phyloP scores from a whole-genome alignment of 495 filamentous ascomycete species.

The Neurospora sp. region DNA sequence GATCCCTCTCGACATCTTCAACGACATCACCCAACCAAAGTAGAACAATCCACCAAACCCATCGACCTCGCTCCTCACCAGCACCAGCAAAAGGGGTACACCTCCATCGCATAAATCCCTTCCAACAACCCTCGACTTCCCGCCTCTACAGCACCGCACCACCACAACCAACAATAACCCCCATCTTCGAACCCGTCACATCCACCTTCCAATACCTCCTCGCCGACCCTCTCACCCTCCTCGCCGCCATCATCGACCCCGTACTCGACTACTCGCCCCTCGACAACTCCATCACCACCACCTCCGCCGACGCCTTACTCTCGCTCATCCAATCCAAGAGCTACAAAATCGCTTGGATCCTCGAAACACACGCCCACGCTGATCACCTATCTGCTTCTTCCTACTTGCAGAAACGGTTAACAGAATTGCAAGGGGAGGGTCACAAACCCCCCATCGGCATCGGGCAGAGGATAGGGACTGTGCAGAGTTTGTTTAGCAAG shows the following conservation, averaged over 20 bases:
- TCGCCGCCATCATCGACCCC: conserved; percentile 47
- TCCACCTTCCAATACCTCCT: conserved; percentile 53
- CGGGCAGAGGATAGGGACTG: conserved; percentile 43
- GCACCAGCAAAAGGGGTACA: no score
- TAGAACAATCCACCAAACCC: not conserved
- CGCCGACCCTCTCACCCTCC: conserved; percentile 34
- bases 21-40: not conserved
- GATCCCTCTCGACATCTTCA: not conserved
- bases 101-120: not conserved
- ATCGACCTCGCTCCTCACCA: not conserved
- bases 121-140: no score
- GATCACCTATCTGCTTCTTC: conserved; percentile 48
- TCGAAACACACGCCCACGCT: conserved; percentile 56
- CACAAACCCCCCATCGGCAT: conserved; percentile 36
- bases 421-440: not conserved
- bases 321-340: conserved; percentile 24
- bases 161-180: conserved; percentile 14
- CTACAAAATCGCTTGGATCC: conserved; percentile 38
- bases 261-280: conserved; percentile 46
- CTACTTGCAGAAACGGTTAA: conserved; percentile 41
- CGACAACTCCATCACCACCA: conserved; percentile 35
- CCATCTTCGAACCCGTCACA: conserved; percentile 22
- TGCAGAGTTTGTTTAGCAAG: conserved; percentile 39
- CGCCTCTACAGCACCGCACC: not conserved
- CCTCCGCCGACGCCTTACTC: conserved; percentile 40